Base-by-base conservation (phyloP, 345 rosid genomes). In the Cochlearia excelsa region DNA sequence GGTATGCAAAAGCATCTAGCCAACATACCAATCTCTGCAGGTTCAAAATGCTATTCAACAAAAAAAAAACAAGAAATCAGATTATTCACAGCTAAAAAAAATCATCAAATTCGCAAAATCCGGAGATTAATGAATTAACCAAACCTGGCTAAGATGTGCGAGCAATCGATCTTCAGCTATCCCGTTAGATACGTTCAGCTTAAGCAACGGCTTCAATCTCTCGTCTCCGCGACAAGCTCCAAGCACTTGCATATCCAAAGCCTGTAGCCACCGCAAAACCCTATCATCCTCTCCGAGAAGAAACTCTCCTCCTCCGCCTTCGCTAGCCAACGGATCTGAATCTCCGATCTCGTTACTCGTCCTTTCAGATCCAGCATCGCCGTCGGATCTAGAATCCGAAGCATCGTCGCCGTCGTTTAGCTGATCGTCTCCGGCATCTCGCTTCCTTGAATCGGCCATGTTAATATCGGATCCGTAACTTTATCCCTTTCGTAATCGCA, bases 141-240 rank as follows among this genome's bases (percentile, higher is more conserved):
- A 41, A 43, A 94, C 99, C 97, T 82, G 90, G 66, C 84, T 94
- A 48, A 94, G 79, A 74, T 87, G 95, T 1, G 88, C 81, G 52
- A 90, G 66, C 65, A 94, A 77, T 38, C 81, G 81, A 71, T 90
- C 99, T 66, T 90, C 96, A 0, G 86, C 92, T 44, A 78, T 68
- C 1, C 92, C 89, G 40, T 75, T 75, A 1, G 93, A 77, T 27
- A 76, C 83, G 37, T 74, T 90, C 2, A 76, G 48, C 81, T 90
- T 94, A 79, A 90, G 69, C 80, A 94, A 66, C 9, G 99, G 99
- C 78, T 84, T 94, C 71, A 94, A 67, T 65, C 99, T 82, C 84
- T 94, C 99, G 9, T 94, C 97, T 4, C 81, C 89, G n/a, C 99
- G 78, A 72, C 99, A 94, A 26, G 97, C 97, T 16, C 99, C 99